phyloP scores from a whole-genome alignment of 345 rosid species.

The Euphorbia peplus region DNA sequence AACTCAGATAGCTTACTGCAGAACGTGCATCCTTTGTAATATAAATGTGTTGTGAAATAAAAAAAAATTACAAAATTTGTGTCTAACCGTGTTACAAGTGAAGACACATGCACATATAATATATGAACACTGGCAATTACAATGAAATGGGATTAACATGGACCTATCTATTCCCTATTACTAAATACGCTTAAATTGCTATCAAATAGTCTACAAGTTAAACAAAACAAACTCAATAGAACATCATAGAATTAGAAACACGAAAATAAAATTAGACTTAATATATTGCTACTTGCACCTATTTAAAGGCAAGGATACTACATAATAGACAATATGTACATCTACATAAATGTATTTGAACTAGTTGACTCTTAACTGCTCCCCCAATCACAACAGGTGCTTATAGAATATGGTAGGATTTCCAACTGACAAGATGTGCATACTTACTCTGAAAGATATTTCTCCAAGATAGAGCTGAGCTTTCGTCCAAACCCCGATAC shows the following conservation, averaged over 20 bases:
- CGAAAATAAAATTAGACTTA: not conserved
- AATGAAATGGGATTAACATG: not conserved
- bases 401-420: not conserved
- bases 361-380: not conserved
- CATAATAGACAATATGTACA: not conserved
- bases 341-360: not conserved
- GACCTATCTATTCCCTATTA: not conserved
- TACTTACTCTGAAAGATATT: conserved; percentile 30
- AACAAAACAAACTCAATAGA: not conserved
- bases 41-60: too few species aligned
- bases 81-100: not conserved
- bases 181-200: not conserved
- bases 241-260: not conserved
- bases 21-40: conserved; percentile 61
- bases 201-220: not conserved
- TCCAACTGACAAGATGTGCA: not conserved
- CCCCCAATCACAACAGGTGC: not conserved
- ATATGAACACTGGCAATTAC: not conserved
- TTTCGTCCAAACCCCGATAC: conserved; percentile 31
- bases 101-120: too few species aligned
- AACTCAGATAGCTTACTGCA: conserved; percentile 43
- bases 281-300: not conserved
- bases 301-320: not conserved
- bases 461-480: conserved; percentile 28
- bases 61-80: too few species aligned